A percentile compares a stretch with the other conserved stretches of the same genome.
These are phyloP conservation scores for Furcasterigmium sp. DNA, from an alignment of 2,329 filamentous ascomycete genomes.

Conservation along the genomic window DNA sequence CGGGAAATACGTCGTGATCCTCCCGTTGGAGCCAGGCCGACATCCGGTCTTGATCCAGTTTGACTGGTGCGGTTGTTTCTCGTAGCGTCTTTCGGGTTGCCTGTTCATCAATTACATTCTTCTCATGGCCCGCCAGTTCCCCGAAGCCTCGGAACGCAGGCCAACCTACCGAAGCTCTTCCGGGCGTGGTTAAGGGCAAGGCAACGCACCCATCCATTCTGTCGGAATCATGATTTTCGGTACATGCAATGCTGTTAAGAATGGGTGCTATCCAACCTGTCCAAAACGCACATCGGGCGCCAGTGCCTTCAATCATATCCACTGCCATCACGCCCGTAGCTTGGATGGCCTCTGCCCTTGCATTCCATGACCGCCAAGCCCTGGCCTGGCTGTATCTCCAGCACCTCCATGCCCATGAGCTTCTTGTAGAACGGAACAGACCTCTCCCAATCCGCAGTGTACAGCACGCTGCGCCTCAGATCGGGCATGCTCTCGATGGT, in stretches of 20 bases:
- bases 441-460: constrained; percentile 32
- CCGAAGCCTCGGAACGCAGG: too few species aligned
- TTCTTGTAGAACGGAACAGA: constrained; percentile 27
- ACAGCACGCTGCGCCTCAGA: constrained; percentile 53
- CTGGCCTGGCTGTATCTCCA: constrained; percentile 11
- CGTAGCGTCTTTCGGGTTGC: too few species aligned
- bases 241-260: too few species aligned
- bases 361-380: constrained; percentile 14
- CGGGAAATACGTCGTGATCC: background rate
- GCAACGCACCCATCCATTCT: too few species aligned
- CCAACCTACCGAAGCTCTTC: too few species aligned
- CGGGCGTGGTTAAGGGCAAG: too few species aligned
- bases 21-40: too few species aligned
- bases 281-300: too few species aligned
- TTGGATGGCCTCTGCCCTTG: constrained; percentile 13
- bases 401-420: constrained; percentile 22
- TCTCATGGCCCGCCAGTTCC: too few species aligned
- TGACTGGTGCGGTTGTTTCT: constrained; percentile 1
- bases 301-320: background rate
- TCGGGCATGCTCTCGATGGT: constrained; percentile 49
- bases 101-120: too few species aligned
- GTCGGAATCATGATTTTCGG: too few species aligned
- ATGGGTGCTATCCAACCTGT: too few species aligned
- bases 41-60: background rate
- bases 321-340: background rate